Evolutionary conservation across 176 grass and related monocot species (phyloP), one percentile per base, ranked within the genome.

Genomic region (Thalia dealbata): DNA sequence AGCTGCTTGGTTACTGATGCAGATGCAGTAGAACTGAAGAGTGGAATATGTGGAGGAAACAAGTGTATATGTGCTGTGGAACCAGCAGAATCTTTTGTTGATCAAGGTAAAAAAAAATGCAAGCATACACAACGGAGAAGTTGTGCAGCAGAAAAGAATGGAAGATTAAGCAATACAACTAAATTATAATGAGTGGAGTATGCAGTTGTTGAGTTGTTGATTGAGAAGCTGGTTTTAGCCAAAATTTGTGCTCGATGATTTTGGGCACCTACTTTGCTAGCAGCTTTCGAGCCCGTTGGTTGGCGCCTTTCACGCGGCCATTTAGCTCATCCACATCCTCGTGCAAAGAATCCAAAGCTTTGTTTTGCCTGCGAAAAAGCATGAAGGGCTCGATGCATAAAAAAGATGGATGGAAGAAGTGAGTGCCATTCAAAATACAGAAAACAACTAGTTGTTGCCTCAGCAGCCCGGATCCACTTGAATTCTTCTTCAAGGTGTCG

Each of bases 241-340:
- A 67, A 38, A 38, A 23, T 1, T 1, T 7, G 18, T 24, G 15
- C 32, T 21, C 18, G 14, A 52, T 29, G 14, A 58, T 62, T 18
- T 13, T 38, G 32, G 6, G 0, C 2, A 15, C 3, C 78, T 92
- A 85, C 77, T 74, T 79, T 62, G 48, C 63, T 15, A 83, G 4
- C 29, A 92, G 18, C 52, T 79, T 81, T 18, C 78, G 78, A 12
- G 86, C 86, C 38, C 78, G 89, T 22, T 82, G 77, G 79, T 91
- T 91, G 44, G 89, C 85, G 48, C 86, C 85, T 51, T 84, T 92
- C 55, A 84, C 78, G 74, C 83, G 73, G 50, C 67, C 50, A 74
- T 88, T 92, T 14, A 92, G 83, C 62, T 92, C 89, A 9, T 86
- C 89, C 54, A 92, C 81, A 19, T 92, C 89, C n/a, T 60, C 79